A percentile compares a stretch with the other conserved stretches of the same genome.
phyloP scores from a whole-genome alignment of 768 basidiomycete species.

The Lactarius akahatsu region DNA sequence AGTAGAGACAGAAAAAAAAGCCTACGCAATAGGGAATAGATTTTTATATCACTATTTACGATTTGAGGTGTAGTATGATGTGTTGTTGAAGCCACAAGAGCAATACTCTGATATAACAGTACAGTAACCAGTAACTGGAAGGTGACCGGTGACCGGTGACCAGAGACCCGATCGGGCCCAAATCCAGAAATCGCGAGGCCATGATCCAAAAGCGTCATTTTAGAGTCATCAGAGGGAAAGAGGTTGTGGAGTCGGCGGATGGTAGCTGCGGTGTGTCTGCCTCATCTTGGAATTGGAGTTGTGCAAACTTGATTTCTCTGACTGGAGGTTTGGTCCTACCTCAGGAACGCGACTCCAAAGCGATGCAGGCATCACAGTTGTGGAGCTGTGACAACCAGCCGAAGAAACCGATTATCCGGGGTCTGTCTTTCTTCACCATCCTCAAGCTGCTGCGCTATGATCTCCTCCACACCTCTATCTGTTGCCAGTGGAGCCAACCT shows the following conservation, averaged over 20 bases:
- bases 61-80: no score
- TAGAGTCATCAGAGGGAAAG: not conserved
- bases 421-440: not conserved
- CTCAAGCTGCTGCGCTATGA: not conserved
- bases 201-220: not conserved
- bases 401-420: not conserved
- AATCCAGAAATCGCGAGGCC: not conserved
- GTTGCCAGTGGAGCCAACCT: not conserved
- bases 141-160: no score
- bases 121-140: no score
- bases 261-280: not conserved
- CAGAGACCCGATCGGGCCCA: no score
- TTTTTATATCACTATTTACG: no score
- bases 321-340: no score
- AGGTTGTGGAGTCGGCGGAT: not conserved
- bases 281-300: not conserved
- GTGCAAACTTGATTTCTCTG: not conserved
- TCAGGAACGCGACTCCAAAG: constrained; percentile 2
- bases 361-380: not conserved
- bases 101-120: no score
- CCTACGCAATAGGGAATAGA: no score
- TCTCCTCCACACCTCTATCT: not conserved
- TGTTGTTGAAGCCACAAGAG: no score
- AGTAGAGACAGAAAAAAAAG: no score
- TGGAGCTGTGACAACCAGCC: constrained; percentile 3